Evolutionary conservation across 176 grass and related monocot genomes (phyloP).

Genomic region (Aechmea fasciata): DNA sequence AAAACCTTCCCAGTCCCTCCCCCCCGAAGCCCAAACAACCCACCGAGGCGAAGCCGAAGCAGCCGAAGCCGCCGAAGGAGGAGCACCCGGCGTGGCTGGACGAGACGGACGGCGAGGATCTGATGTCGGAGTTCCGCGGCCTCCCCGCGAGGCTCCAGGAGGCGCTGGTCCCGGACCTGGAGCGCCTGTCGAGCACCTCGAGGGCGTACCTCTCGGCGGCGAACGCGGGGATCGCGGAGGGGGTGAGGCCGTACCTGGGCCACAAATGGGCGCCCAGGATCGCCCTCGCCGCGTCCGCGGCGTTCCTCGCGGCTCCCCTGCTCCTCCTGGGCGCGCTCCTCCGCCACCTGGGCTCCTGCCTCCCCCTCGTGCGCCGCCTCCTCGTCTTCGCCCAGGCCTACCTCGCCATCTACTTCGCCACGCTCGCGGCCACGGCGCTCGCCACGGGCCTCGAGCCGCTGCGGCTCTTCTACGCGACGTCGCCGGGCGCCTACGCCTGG

Average conservation of each 20-base stretch:
- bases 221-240: conserved; percentile 57
- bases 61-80: not conserved
- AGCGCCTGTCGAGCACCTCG: conserved; percentile 65
- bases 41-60: conserved; percentile 13
- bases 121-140: conserved; percentile 64
- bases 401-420: conserved; percentile 96
- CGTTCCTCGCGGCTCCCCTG: conserved; percentile 52
- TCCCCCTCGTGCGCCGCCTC: conserved; percentile 57
- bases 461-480: conserved; percentile 89
- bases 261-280: conserved; percentile 48
- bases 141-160: conserved; percentile 53
- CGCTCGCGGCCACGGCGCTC: conserved; percentile 63
- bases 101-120: conserved; percentile 40
- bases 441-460: conserved; percentile 82
- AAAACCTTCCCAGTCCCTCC: conserved; percentile 3
- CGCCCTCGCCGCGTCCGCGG: conserved; percentile 42
- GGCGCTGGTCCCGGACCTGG: conserved; percentile 73
- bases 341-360: conserved; percentile 53
- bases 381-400: conserved; percentile 86
- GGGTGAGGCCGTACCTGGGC: conserved; percentile 59
- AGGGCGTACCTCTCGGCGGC: conserved; percentile 81
- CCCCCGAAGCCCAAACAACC: conserved; percentile 6
- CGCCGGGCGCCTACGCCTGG: conserved; percentile 72
- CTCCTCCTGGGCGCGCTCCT: conserved; percentile 62
- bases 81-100: conserved; percentile 35